Conservation (phyloP, 805 yeast genomes). For the Yamadazyma takamatsuzukensis region DNA sequence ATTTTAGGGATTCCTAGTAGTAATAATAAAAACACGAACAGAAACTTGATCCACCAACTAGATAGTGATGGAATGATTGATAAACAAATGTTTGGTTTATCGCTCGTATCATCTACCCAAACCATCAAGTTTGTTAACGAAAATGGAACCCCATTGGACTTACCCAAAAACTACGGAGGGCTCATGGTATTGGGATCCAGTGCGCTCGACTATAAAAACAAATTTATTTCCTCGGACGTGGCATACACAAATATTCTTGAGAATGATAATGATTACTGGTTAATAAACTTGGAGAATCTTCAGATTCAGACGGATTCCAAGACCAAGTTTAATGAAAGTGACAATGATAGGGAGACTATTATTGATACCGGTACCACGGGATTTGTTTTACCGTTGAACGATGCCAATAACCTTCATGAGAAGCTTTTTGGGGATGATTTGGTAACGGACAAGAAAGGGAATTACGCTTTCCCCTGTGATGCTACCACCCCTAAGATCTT, state of each 20-base stretch:
- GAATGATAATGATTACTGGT: constrained; percentile 47
- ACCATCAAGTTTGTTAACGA: constrained; percentile 13
- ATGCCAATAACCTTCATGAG: constrained; percentile 49
- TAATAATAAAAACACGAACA: constrained; percentile 25
- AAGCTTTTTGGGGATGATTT: constrained; percentile 43
- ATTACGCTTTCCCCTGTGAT: constrained; percentile 59
- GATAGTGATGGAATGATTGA: constrained; percentile 30
- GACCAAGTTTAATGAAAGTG: constrained; percentile 11
- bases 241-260: constrained; percentile 33
- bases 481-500: constrained; percentile 34
- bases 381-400: constrained; percentile 50
- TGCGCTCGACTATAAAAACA: constrained; percentile 11
- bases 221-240: constrained; percentile 32
- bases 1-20: constrained; percentile 56
- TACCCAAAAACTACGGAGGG: constrained; percentile 28
- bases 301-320: constrained; percentile 18
- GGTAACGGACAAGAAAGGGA: constrained; percentile 53
- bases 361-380: constrained; percentile 70
- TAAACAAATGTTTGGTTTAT: constrained; percentile 35
- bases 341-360: constrained; percentile 38
- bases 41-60: constrained; percentile 41
- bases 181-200: constrained; percentile 21
- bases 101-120: constrained; percentile 15
- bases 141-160: constrained; percentile 24
- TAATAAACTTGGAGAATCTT: constrained; percentile 39